Evolutionary conservation across 371 early-diverging fungal genomes (phyloP).

Genomic region (Circinella minor): DNA sequence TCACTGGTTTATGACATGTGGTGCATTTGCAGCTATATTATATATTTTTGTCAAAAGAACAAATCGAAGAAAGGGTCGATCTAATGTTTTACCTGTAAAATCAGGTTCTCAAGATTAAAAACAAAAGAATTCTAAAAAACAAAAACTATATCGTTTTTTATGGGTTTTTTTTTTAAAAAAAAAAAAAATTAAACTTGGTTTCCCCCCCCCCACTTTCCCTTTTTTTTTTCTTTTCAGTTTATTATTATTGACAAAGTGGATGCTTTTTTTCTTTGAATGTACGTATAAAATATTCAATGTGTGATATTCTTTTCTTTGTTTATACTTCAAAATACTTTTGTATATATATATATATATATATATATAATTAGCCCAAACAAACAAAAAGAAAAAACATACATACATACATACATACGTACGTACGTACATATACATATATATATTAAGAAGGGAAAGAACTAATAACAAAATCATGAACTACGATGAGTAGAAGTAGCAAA

Average conservation of each 20-base stretch:
- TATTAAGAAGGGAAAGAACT: background rate
- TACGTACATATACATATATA: background rate
- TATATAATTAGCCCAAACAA: background rate
- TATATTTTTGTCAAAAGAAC: constrained; percentile 24
- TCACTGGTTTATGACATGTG: constrained; percentile 37
- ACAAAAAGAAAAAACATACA: too few species aligned
- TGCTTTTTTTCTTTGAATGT: background rate
- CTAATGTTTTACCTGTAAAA: constrained; percentile 13
- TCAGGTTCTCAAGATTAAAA: constrained; percentile 8
- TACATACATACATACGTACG: too few species aligned
- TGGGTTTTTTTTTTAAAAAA: too few species aligned
- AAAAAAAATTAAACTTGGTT: background rate
- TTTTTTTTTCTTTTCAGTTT: background rate
- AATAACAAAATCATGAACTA: background rate
- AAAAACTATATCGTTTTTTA: too few species aligned
- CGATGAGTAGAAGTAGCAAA: constrained; percentile 7
- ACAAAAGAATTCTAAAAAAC: background rate
- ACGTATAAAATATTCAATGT: background rate
- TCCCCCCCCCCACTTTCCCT: background rate
- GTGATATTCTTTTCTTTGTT: background rate
- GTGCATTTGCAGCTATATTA: constrained; percentile 20
- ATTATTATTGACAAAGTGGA: background rate
- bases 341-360: constrained; percentile 8
- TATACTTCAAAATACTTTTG: background rate
- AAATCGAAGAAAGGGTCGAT: constrained; percentile 7